Conservation (phyloP, 768 basidiomycete genomes). For the Trametes elegans region DNA sequence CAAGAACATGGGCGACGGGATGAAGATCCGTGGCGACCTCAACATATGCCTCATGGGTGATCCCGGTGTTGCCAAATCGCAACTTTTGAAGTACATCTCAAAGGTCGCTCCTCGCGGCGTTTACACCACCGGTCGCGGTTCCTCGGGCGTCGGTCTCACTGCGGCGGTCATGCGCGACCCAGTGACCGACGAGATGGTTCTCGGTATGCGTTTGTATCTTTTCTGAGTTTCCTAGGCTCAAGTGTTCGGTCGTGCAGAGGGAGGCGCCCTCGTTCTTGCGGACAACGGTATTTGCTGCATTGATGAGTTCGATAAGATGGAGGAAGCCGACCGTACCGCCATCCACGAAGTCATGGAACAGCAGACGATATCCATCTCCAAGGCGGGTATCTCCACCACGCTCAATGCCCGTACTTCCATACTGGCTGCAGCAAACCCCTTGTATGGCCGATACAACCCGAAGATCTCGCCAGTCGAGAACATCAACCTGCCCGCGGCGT, state of each 20-base stretch:
- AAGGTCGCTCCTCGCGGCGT: constrained; percentile 97
- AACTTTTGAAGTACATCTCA: constrained; percentile 95
- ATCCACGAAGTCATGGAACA: constrained; percentile 99
- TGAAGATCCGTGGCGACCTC: constrained; percentile 98
- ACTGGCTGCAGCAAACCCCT: constrained; percentile 95
- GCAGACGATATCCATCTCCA: constrained; percentile 99
- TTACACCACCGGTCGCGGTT: constrained; percentile 98
- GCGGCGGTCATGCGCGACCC: constrained; percentile 99
- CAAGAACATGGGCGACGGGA: constrained; percentile 92
- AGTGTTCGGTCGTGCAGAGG: constrained; percentile 58
- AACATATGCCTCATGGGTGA: constrained; percentile 99
- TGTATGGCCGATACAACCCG: constrained; percentile 97
- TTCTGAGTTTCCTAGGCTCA: neutral
- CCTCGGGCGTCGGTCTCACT: constrained; percentile 97
- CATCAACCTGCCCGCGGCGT: constrained; percentile 96
- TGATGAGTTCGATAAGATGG: constrained; percentile 99
- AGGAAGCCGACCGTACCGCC: constrained; percentile 93
- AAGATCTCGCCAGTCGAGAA: constrained; percentile 98
- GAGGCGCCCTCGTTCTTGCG: constrained; percentile 96
- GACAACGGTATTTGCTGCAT: constrained; percentile 99
- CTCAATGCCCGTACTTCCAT: constrained; percentile 97
- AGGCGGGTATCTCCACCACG: constrained; percentile 98
- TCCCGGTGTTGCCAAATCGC: constrained; percentile 98
- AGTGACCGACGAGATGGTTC: constrained; percentile 98
- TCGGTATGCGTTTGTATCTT: constrained; percentile 56